Conservation (phyloP, 352 stramenopile species). For the Pythium aquatile region DNA sequence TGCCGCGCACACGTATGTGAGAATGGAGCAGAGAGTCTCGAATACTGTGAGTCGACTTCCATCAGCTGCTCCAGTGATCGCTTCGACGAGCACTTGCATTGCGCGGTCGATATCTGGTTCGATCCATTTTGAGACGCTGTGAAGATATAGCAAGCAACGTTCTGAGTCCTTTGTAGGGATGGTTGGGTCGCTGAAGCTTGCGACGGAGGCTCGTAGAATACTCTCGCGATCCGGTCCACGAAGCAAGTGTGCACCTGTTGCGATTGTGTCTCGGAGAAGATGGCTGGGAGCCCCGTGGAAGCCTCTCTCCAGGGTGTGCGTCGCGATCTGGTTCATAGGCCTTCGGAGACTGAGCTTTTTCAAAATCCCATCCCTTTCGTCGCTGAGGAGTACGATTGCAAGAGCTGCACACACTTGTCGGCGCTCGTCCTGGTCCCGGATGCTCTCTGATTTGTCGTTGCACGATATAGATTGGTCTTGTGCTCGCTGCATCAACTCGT, state of each 20-base stretch:
- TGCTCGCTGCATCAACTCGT: not conserved
- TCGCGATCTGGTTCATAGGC: not conserved
- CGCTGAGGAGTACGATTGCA: slow-evolving; percentile 2
- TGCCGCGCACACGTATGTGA: not conserved
- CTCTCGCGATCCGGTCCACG: not conserved
- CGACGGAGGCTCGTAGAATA: not conserved
- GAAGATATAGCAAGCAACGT: slow-evolving; percentile 1
- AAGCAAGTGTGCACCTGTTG: slow-evolving; percentile 1
- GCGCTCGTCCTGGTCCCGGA: not conserved
- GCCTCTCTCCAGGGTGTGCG: not conserved
- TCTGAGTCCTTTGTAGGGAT: not conserved
- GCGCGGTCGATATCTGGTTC: not conserved
- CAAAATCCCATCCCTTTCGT: slow-evolving; percentile 3
- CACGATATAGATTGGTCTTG: not conserved
- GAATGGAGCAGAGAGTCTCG: not conserved
- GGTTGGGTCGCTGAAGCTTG: not conserved
- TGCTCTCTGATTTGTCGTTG: too few species aligned
- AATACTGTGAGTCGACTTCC: not conserved
- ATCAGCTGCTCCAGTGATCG: not conserved
- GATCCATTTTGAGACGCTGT: not conserved
- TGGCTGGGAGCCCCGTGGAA: not conserved
- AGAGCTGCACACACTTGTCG: not conserved
- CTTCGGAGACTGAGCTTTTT: slow-evolving; percentile 3
- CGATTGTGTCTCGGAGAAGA: not conserved
- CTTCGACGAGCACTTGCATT: not conserved